Conservation (phyloP, 495 filamentous ascomycete genomes). For the Daldinia caldariorum region DNA sequence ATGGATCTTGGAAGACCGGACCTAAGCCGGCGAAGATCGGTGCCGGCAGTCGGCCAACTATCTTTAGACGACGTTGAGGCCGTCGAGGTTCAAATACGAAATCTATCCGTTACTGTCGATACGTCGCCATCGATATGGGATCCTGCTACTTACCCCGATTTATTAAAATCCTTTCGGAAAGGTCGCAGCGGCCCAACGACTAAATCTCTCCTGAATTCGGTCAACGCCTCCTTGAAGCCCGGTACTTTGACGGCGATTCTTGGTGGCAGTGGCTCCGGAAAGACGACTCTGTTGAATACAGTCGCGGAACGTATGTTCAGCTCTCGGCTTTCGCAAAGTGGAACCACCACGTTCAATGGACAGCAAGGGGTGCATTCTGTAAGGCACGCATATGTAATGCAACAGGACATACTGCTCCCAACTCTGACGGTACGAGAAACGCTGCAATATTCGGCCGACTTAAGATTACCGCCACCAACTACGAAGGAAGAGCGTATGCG, state of each 20-base stretch:
- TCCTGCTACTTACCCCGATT: constrained; percentile 46
- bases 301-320: constrained; percentile 72
- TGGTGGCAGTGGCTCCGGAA: constrained; percentile 76
- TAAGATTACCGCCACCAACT: constrained; percentile 70
- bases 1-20: constrained; percentile 38
- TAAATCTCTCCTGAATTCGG: constrained; percentile 47
- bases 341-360: constrained; percentile 67
- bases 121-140: constrained; percentile 54
- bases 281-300: constrained; percentile 75
- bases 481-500: constrained; percentile 64
- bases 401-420: constrained; percentile 76
- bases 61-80: constrained; percentile 69
- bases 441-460: constrained; percentile 72
- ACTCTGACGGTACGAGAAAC: constrained; percentile 79
- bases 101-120: constrained; percentile 66
- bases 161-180: constrained; percentile 46
- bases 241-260: constrained; percentile 78
- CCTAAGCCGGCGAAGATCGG: constrained; percentile 25
- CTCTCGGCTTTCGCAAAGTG: constrained; percentile 61
- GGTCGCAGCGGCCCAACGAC: constrained; percentile 40
- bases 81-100: constrained; percentile 65
- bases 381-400: constrained; percentile 77
- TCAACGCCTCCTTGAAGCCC: constrained; percentile 43
- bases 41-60: constrained; percentile 53
- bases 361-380: constrained; percentile 60